Conservation (phyloP, 2,329 filamentous ascomycete species). For the Ophiognomonia clavigignenti-juglandacearum region DNA sequence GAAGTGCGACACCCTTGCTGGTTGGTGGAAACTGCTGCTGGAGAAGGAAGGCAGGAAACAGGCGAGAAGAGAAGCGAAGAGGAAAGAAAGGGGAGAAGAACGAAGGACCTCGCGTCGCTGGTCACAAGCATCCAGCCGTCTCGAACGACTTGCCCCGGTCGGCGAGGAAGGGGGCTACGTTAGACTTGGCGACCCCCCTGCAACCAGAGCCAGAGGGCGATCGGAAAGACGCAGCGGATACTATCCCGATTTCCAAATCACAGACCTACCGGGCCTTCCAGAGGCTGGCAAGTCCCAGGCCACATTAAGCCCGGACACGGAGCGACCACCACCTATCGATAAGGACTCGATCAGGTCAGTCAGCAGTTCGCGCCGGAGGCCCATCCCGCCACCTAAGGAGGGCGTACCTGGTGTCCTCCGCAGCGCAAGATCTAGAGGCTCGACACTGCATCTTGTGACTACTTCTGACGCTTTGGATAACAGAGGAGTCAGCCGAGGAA, state of each 20-base stretch:
- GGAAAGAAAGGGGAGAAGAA: conserved; percentile 79
- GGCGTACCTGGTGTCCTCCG: conserved; percentile 56
- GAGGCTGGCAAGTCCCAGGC: conserved; percentile 49
- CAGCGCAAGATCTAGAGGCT: conserved; percentile 70
- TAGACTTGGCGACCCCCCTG: conserved; percentile 38
- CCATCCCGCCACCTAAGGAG: conserved; percentile 84
- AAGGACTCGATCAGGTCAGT: conserved; percentile 72
- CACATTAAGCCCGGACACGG: conserved; percentile 38
- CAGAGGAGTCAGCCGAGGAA: conserved; percentile 23
- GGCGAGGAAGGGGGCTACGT: conserved; percentile 65
- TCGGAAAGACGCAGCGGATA: conserved; percentile 70
- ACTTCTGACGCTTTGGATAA: conserved; percentile 46
- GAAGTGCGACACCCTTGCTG: conserved; percentile 82
- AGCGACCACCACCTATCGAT: conserved; percentile 60
- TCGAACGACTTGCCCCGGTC: conserved; percentile 77
- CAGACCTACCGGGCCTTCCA: conserved; percentile 72
- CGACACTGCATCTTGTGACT: conserved; percentile 81
- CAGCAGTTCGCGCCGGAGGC: conserved; percentile 71
- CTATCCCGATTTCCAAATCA: conserved; percentile 56
- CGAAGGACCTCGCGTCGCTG: conserved; percentile 73
- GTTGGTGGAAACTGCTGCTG: conserved; percentile 92
- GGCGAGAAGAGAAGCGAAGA: conserved; percentile 68
- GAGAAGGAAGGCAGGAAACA: conserved; percentile 94
- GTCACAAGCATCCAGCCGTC: conserved; percentile 82
- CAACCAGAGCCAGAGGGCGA: conserved; percentile 68